Percentiles rank a stretch among this genome's conserved stretches.
phyloP scores from a whole-genome alignment of 2,329 filamentous ascomycete species.

The Dendrostoma leiphaemia region DNA sequence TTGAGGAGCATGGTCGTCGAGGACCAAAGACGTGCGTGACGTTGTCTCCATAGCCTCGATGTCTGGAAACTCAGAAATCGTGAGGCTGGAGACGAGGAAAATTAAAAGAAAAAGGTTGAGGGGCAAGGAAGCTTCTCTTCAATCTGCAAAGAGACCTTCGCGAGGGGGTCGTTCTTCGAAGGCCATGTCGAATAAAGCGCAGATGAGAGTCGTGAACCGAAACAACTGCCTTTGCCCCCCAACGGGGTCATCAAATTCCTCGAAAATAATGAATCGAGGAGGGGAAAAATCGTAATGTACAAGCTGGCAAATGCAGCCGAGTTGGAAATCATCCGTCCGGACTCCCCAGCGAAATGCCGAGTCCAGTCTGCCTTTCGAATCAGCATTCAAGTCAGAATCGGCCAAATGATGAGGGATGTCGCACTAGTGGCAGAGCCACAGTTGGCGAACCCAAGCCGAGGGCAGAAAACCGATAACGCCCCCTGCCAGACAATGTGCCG shows the following conservation, averaged over 20 bases:
- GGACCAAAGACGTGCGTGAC: background rate
- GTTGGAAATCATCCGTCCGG: too few relatives aligned
- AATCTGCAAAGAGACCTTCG: background rate
- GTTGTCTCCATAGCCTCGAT: background rate
- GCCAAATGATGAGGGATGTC: background rate
- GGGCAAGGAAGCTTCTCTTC: background rate
- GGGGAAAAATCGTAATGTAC: background rate
- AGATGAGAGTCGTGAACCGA: background rate
- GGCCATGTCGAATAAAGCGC: too few relatives aligned
- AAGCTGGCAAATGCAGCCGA: background rate
- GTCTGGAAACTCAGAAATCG: background rate
- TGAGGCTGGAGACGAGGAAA: background rate
- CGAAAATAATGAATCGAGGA: background rate
- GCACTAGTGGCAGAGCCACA: background rate
- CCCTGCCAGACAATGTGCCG: background rate
- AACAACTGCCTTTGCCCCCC: background rate
- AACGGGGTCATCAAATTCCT: background rate
- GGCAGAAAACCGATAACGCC: background rate
- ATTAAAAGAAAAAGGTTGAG: background rate
- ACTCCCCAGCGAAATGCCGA: background rate
- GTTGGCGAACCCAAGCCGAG: background rate
- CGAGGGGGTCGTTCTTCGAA: background rate
- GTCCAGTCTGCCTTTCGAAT: background rate
- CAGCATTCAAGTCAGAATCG: background rate
- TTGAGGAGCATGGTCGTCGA: too few relatives aligned